A percentile compares a stretch with the other conserved stretches of the same genome.
phyloP scores from a whole-genome alignment of 331 rosid species.

The Rosa hybrid region DNA sequence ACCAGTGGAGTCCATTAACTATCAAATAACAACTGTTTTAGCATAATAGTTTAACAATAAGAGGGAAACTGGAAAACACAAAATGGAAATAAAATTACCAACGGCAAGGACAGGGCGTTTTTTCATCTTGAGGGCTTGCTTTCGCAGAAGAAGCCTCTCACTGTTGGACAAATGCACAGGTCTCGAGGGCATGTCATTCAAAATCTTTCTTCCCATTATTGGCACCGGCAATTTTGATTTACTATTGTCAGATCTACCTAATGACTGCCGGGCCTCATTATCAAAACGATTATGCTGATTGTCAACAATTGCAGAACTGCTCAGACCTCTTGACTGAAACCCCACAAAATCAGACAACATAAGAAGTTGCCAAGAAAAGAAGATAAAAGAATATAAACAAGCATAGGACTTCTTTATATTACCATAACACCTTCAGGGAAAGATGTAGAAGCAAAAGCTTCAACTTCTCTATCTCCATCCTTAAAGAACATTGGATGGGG shows the following conservation, averaged over 20 bases:
- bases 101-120: conserved; percentile 77
- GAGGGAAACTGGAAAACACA: conserved; percentile 15
- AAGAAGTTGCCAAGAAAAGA: conserved; percentile 23
- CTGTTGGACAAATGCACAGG: conserved; percentile 62
- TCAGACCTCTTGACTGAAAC: conserved; percentile 52
- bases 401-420: conserved; percentile 25
- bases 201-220: conserved; percentile 29
- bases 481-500: conserved; percentile 28
- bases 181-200: conserved; percentile 38
- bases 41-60: neutral
- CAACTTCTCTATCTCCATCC: conserved; percentile 35
- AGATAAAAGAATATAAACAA: conserved; percentile 25
- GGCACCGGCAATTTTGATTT: conserved; percentile 35
- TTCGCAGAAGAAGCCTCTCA: conserved; percentile 81
- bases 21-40: neutral
- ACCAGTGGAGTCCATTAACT: neutral
- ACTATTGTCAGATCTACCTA: conserved; percentile 30
- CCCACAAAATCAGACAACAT: conserved; percentile 14
- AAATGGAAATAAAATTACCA: conserved; percentile 49
- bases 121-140: conserved; percentile 75
- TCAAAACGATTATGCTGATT: conserved; percentile 26
- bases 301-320: conserved; percentile 28
- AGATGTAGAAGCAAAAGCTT: conserved; percentile 19
- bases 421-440: conserved; percentile 32
- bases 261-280: conserved; percentile 32